Evolutionary conservation across 768 basidiomycete species (phyloP), one percentile per base, ranked within the genome.

Genomic region (Lactarius indigo): DNA sequence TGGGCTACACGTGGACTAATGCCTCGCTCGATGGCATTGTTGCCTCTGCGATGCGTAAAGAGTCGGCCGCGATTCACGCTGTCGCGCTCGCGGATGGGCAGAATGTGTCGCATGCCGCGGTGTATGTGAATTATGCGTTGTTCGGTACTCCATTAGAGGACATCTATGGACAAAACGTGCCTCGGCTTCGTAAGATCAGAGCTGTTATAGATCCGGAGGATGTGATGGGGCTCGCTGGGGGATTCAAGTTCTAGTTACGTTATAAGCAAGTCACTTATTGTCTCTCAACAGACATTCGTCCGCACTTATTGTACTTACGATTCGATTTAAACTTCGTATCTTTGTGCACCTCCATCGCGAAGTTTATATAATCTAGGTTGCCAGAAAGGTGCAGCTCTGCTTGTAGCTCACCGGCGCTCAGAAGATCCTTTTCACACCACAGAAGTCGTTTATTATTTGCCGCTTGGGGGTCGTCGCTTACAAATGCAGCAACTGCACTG

Each of bases 21-120:
- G 57, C 78, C 18, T 47, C 73, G 5, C 72, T 73, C 1, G 86
- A 87, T 68, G 73, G 72, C 9, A 65, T 70, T 37, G 78, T 86
- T 57, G 73, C 80, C 23, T 54, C 76, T 28, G 80, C 83, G 8
- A 73, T 79, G 20, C 73, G 73, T 20, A 64, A 57, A 3, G 33
- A 28, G 17, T 28, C 64, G 4, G 37, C 26, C 8, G 9, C 55
- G 5, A 2, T 68, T 10, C 37, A 30, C 1, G 52, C 41, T 13
- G 68, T 39, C 5, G 72, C 72, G 3, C 15, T 60, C 41, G 69
- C 72, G 23, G 71, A 72, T 31, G 69, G 69, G 17, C 72, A 72
- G 41, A 58, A 68, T 30, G 42, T 68, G 33, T 61, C 63, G 13
- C 57, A 59, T 20, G 66, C 64, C 8, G 41, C 69, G 3, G 31